Evolutionary conservation across 2,329 filamentous ascomycete species (phyloP).

Genomic region (Colletotrichum salicis): DNA sequence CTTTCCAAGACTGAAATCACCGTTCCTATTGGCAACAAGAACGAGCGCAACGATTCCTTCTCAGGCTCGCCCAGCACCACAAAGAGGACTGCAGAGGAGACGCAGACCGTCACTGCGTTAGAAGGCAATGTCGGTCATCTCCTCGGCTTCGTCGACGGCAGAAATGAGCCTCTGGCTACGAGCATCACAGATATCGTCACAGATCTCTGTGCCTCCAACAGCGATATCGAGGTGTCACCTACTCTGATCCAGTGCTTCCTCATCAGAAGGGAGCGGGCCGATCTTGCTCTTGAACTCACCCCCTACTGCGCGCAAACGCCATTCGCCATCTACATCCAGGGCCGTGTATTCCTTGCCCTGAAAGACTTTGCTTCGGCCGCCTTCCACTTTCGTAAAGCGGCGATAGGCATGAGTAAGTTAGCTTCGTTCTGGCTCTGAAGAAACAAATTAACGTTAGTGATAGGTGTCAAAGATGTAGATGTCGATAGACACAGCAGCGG

Average conservation of each 20-base stretch:
- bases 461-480: constrained; percentile 59
- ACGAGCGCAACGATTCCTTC: constrained; percentile 49
- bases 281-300: constrained; percentile 67
- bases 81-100: constrained; percentile 58
- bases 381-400: constrained; percentile 82
- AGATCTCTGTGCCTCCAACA: constrained; percentile 72
- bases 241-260: constrained; percentile 71
- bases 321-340: constrained; percentile 85
- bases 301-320: constrained; percentile 66
- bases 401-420: constrained; percentile 80
- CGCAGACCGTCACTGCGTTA: constrained; percentile 65
- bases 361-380: constrained; percentile 80
- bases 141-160: constrained; percentile 66
- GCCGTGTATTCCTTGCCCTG: constrained; percentile 78
- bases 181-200: constrained; percentile 74
- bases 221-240: constrained; percentile 72
- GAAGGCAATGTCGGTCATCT: constrained; percentile 72
- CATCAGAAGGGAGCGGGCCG: constrained; percentile 67
- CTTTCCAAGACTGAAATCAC: constrained; percentile 69
- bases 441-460: constrained; percentile 41
- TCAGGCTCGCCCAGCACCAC: constrained; percentile 44
- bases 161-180: constrained; percentile 63
- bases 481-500: constrained; percentile 67
- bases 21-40: constrained; percentile 56
- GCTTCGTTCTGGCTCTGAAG: not conserved